These are phyloP conservation scores for Suhomyces sp. DNA, from an alignment of 805 yeast genomes.

Conservation along the genomic window DNA sequence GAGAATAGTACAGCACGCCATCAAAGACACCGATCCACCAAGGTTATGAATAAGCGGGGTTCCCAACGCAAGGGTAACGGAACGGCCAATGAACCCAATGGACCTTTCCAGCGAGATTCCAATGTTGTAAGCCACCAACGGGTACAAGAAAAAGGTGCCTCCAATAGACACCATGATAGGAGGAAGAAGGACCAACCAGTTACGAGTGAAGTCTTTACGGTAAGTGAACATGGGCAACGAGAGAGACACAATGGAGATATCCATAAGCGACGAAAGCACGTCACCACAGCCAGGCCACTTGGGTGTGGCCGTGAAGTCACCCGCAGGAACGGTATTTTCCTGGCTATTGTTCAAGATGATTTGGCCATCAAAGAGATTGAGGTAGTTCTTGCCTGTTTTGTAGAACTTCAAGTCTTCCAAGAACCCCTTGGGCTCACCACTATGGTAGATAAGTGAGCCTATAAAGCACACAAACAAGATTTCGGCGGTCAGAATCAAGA, in stretches of 20 bases:
- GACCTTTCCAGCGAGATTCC: constrained; percentile 62
- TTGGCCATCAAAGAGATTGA: constrained; percentile 50
- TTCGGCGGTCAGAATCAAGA: constrained; percentile 60
- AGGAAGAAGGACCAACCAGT: constrained; percentile 56
- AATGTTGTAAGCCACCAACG: constrained; percentile 60
- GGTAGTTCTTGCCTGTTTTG: constrained; percentile 67
- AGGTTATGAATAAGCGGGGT: constrained; percentile 67
- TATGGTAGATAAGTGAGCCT: constrained; percentile 49
- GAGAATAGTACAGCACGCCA: constrained; percentile 75
- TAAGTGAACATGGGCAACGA: constrained; percentile 77
- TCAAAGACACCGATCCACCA: constrained; percentile 65
- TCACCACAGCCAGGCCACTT: constrained; percentile 82
- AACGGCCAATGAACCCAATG: constrained; percentile 74
- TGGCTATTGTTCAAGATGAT: constrained; percentile 28
- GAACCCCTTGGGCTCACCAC: constrained; percentile 45
- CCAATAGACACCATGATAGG: constrained; percentile 57
- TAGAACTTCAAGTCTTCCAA: constrained; percentile 50
- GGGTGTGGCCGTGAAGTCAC: constrained; percentile 30
- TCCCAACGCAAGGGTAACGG: constrained; percentile 77
- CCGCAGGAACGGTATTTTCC: constrained; percentile 8
- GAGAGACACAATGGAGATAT: constrained; percentile 70
- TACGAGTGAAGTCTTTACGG: constrained; percentile 57
- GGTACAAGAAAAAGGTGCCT: constrained; percentile 64
- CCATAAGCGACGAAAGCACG: constrained; percentile 66
- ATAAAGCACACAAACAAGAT: constrained; percentile 63